phyloP scores from a whole-genome alignment of 2,329 filamentous ascomycete genomes.

The Botrytis sinoallii region DNA sequence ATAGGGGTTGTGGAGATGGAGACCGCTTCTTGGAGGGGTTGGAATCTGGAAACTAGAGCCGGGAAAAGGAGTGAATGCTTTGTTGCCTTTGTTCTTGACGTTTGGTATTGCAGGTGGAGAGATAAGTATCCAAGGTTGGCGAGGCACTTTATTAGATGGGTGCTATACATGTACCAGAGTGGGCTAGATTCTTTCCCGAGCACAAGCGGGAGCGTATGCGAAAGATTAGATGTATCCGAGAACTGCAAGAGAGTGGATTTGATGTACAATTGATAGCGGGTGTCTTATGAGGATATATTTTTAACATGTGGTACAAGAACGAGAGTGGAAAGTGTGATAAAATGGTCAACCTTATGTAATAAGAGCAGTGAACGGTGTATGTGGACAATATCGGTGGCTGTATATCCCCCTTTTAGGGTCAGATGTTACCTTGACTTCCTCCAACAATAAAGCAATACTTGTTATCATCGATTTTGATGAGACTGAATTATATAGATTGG shows the following conservation, averaged over 20 bases:
- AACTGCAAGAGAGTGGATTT: neutral
- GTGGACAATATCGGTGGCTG: neutral
- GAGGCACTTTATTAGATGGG: neutral
- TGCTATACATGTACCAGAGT: neutral
- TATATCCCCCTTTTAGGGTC: neutral
- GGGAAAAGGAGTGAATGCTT: neutral
- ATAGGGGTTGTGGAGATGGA: conserved; percentile 5
- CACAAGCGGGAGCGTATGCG: neutral
- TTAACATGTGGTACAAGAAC: neutral
- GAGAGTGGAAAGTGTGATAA: neutral
- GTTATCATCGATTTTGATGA: neutral
- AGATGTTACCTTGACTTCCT: neutral
- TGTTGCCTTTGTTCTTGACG: conserved; percentile 11
- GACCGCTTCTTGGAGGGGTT: neutral
- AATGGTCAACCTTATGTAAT: neutral
- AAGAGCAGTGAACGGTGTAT: neutral
- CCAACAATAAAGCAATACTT: neutral
- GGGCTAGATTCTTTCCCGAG: neutral
- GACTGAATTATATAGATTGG: neutral
- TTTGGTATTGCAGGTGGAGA: neutral
- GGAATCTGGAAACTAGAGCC: neutral
- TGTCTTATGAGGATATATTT: neutral
- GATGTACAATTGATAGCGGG: neutral
- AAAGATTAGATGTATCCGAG: conserved; percentile 2
- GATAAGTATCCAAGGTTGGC: neutral